Conservation (phyloP, 2,329 filamentous ascomycete species). For the Botrytis pseudocinerea region DNA sequence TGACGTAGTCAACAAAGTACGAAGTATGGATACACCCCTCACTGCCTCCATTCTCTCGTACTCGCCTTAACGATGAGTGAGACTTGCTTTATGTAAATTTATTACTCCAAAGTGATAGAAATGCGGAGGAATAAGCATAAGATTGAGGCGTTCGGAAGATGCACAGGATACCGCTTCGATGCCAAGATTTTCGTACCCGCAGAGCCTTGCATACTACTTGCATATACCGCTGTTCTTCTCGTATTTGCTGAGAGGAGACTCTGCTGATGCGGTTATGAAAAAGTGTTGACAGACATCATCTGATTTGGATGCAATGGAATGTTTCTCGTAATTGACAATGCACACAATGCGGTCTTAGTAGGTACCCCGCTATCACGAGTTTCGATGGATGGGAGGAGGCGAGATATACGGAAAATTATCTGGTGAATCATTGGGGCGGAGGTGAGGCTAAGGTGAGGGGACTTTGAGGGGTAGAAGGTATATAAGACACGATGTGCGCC, state of each 20-base stretch:
- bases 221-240: not conserved
- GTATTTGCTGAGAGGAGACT: slow-evolving; percentile 1
- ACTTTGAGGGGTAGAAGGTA: not conserved
- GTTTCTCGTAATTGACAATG: slow-evolving; percentile 4
- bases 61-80: not conserved
- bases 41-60: not conserved
- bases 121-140: not conserved
- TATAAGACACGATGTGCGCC: slow-evolving; percentile 9
- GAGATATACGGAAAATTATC: not conserved
- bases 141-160: not conserved
- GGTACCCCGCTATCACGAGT: slow-evolving; percentile 19
- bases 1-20: not conserved
- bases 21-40: not conserved
- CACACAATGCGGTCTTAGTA: not conserved
- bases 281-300: not conserved
- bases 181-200: not conserved
- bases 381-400: not conserved
- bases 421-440: not conserved
- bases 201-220: not conserved
- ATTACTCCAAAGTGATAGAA: not conserved
- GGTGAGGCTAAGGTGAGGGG: not conserved
- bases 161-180: not conserved
- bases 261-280: not conserved
- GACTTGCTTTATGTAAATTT: not conserved
- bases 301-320: not conserved